Percentiles rank a stretch among this genome's conserved stretches.
Evolutionary conservation across 1,139 yeast species (phyloP).

Genomic region (Yamadazyma dushanensis): DNA sequence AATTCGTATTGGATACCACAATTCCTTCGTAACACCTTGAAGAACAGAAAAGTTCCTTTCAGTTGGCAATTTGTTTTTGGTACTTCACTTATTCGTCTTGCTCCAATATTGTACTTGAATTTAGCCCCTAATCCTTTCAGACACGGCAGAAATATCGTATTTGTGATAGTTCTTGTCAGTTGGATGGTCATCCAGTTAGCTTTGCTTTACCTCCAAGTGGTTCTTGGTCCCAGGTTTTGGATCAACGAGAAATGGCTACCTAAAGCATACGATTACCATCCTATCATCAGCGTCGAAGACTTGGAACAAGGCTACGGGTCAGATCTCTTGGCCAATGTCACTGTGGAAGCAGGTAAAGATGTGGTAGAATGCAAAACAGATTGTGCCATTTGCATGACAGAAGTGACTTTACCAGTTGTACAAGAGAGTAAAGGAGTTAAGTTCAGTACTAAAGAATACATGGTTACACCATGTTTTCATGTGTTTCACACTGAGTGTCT

Average conservation of each 20-base stretch:
- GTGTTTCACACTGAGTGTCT: slow-evolving; percentile 85
- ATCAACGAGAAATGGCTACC: slow-evolving; percentile 74
- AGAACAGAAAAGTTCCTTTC: slow-evolving; percentile 69
- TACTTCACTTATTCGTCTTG: slow-evolving; percentile 58
- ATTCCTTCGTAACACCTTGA: slow-evolving; percentile 70
- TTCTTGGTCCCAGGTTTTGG: slow-evolving; percentile 81
- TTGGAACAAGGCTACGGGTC: slow-evolving; percentile 57
- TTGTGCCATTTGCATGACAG: slow-evolving; percentile 90
- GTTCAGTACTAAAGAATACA: slow-evolving; percentile 48
- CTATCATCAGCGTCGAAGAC: slow-evolving; percentile 57
- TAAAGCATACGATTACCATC: slow-evolving; percentile 80
- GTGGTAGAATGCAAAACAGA: slow-evolving; percentile 43
- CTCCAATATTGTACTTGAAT: slow-evolving; percentile 67
- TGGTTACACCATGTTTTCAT: slow-evolving; percentile 93
- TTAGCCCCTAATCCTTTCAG: slow-evolving; percentile 47
- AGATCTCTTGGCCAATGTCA: slow-evolving; percentile 29
- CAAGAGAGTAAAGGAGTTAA: slow-evolving; percentile 15
- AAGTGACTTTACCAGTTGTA: slow-evolving; percentile 61
- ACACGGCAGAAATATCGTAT: slow-evolving; percentile 52
- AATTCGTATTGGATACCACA: slow-evolving; percentile 94
- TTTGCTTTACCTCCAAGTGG: slow-evolving; percentile 59
- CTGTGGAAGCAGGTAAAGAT: slow-evolving; percentile 21
- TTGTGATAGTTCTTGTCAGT: slow-evolving; percentile 42
- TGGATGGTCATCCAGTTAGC: slow-evolving; percentile 63
- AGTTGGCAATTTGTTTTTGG: slow-evolving; percentile 72